Evolutionary conservation across 192 early-diverging fungal species (phyloP), one percentile per base, ranked within the genome.

Genomic region (Phlyctochytrium planicorne): DNA sequence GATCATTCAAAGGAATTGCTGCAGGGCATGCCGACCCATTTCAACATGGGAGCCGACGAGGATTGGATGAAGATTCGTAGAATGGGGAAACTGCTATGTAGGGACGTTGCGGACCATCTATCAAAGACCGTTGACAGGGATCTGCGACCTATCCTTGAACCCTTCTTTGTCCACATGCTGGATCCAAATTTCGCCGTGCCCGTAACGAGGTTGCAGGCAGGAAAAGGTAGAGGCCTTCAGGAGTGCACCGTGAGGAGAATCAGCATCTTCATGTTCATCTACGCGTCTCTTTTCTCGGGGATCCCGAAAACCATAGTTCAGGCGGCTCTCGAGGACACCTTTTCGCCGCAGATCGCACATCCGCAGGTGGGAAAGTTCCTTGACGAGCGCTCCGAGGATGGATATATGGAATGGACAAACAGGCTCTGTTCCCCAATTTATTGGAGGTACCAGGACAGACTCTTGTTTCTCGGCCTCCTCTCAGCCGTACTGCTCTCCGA

Each of bases 11-110:
- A 67, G 37, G 62, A 52, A 56, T 16, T 62, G 1, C 40, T 78
- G 47, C 60, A 32, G 3, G 53, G 61, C 30, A 62, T 78, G 59
- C 77, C 77, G 25, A 2, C 30, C 0, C 56, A 68, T 2, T 78
- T 75, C 63, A 55, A 63, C 23, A 78, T 78, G 77, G 60, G 69
- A 4, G 64, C 63, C 3, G 77, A 78, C 30, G 33, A 74, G 53
- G 77, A 78, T 52, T 12, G 63, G 30, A 55, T 31, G 36, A 36
- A 64, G 34, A 35, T 78, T 1, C 20, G 10, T 14, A 47, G 40
- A 20, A n/a, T n/a, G n/a, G n/a, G n/a, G n/a, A 40, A 60, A 32
- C 12, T 59, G 14, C 62, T 78, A 1, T 37, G 30, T 6, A 17
- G 10, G 30, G 72, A 78, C 59, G n/a, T n/a, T n/a, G n/a, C n/a